Evolutionary conservation across 2,329 filamentous ascomycete genomes (phyloP).

Genomic region (Leptosphaerulina australis): DNA sequence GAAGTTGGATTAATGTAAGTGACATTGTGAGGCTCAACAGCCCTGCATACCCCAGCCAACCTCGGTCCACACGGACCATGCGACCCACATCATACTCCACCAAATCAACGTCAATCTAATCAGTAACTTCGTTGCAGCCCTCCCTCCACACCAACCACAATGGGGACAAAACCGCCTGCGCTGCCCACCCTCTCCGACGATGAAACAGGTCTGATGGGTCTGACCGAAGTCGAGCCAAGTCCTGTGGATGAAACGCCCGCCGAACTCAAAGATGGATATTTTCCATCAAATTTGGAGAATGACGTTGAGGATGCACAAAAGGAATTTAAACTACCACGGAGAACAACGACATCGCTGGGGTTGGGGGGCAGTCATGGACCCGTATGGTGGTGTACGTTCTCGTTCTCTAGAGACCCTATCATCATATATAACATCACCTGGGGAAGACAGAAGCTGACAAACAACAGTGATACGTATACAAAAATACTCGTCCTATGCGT

Average conservation of each 20-base stretch:
- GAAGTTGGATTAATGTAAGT: not conserved
- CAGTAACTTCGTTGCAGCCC: constrained; percentile 29
- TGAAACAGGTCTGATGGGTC: constrained; percentile 64
- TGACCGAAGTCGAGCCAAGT: constrained; percentile 80
- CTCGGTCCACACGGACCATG: not conserved
- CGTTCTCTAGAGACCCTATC: not conserved
- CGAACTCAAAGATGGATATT: constrained; percentile 59
- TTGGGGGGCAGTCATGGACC: constrained; percentile 69
- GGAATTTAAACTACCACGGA: constrained; percentile 5
- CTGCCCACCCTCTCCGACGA: constrained; percentile 17
- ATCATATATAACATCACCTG: too few species aligned
- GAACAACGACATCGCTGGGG: constrained; percentile 45
- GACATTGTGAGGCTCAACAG: not conserved
- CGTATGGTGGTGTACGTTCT: constrained; percentile 74
- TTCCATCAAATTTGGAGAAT: constrained; percentile 29
- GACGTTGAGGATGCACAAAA: constrained; percentile 20
- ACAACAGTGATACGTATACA: constrained; percentile 73
- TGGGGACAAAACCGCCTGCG: constrained; percentile 5
- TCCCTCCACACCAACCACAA: constrained; percentile 16
- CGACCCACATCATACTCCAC: constrained; percentile 17
- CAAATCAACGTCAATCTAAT: constrained; percentile 44
- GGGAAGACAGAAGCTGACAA: not conserved
- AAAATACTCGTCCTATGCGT: constrained; percentile 80
- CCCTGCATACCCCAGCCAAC: not conserved
- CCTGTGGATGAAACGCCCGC: constrained; percentile 69